A percentile compares a stretch with the other conserved stretches of the same genome.
Conservation (phyloP, 179 eudicot species). For the Beta lomatogona region DNA sequence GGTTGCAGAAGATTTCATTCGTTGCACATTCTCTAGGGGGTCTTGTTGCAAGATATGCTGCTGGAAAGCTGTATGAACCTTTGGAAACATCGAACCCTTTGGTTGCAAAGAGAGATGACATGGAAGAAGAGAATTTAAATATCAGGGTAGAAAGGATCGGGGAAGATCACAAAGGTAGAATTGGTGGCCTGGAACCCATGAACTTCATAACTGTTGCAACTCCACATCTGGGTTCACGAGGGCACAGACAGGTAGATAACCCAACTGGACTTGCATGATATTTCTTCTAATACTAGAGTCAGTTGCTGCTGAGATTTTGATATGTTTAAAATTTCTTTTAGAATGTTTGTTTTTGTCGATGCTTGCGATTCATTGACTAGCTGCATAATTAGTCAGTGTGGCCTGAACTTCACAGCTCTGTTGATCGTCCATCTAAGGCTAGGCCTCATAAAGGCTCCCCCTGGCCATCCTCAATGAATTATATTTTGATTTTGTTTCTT, state of each 20-base stretch:
- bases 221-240: constrained; percentile 93
- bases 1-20: constrained; percentile 76
- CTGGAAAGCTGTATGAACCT: constrained; percentile 66
- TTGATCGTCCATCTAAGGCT: not conserved
- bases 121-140: constrained; percentile 32
- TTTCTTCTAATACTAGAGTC: not conserved
- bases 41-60: constrained; percentile 88
- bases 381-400: not conserved
- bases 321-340: not conserved
- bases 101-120: constrained; percentile 27
- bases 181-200: constrained; percentile 86
- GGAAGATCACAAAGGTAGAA: constrained; percentile 42
- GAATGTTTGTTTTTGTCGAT: not conserved
- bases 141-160: constrained; percentile 21
- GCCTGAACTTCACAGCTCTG: not conserved
- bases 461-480: not conserved
- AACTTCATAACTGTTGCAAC: constrained; percentile 92
- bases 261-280: not conserved
- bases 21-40: constrained; percentile 95
- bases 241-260: constrained; percentile 75
- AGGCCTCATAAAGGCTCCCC: not conserved
- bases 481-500: not conserved
- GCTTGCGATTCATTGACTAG: not conserved
- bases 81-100: constrained; percentile 18
- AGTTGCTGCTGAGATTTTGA: not conserved